Evolutionary conservation across 352 stramenopile genomes (phyloP), one percentile per base, ranked within the genome.

Genomic region (Pythium utonaiense): DNA sequence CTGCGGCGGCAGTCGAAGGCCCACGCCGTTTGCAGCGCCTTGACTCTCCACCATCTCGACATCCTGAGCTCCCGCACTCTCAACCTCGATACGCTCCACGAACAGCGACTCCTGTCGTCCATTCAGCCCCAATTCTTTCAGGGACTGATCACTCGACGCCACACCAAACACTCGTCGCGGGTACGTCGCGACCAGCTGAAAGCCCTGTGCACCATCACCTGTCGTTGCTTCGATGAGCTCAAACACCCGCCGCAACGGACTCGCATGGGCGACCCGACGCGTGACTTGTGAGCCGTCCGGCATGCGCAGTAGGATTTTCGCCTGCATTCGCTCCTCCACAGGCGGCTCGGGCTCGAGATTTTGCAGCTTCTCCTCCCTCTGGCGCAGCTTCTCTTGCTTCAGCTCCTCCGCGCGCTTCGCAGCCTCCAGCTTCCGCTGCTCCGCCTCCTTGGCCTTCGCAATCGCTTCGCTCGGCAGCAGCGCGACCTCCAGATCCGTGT

Each of bases 401-500:
- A 49, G 66, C 41, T 67, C 72, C 2, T 69, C 21, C 21, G 54
- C 64, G 9, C 60, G 69, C 34, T 67, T 67, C 2, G 60, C 74
- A 21, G 78, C 79, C 24, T 42, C 50, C 13, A 19, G 16, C 12
- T 44, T 19, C 3, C 28, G 33, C 54, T 74, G 55, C 53, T 83
- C 73, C 21, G 52, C 53, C 47, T 82, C 70, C 42, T 83, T 73
- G 3, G 58, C 57, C 22, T 69, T 70, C n/a, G 62, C 51, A 3
- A 83, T 71, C 13, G 70, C 69, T 62, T 95, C 85, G 47, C 73
- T 86, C 13, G 86, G 85, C 57, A 90, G 60, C 33, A 95, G 60
- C 40, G 88, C 82, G 25, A 96, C 87, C 52, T 93, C 83, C 3
- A 95, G 70, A 45, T 96, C 87, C 6, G 80, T 88, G 52, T 93